A percentile compares a stretch with the other conserved stretches of the same genome.
Conservation (phyloP, 2,329 filamentous ascomycete genomes). For the Aphanoascus verrucosus region DNA sequence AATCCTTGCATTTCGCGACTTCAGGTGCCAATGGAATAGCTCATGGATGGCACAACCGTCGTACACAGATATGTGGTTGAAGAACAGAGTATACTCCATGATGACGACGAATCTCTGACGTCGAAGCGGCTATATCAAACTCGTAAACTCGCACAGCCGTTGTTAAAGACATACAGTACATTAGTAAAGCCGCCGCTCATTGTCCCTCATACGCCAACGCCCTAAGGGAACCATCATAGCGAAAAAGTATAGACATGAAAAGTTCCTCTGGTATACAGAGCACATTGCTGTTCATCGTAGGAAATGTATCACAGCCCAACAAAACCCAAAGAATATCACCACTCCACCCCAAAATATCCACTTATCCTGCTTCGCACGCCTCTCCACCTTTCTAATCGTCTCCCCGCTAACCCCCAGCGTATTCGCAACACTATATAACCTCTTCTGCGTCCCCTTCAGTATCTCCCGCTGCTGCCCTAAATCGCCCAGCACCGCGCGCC, state of each 20-base stretch:
- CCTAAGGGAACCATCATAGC: not conserved
- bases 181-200: not conserved
- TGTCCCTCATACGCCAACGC: not conserved
- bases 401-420: constrained; percentile 88
- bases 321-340: constrained; percentile 78
- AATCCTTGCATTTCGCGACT: not conserved
- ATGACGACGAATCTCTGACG: no score
- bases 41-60: no score
- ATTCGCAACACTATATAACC: constrained; percentile 84
- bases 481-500: constrained; percentile 80
- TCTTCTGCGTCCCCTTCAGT: constrained; percentile 85
- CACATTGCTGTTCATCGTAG: constrained; percentile 46
- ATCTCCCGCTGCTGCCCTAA: constrained; percentile 84
- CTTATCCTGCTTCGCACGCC: constrained; percentile 86
- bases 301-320: constrained; percentile 80
- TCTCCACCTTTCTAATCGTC: constrained; percentile 92
- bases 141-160: no score
- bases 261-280: not conserved
- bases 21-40: not conserved
- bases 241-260: not conserved
- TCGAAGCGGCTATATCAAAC: no score
- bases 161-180: no score
- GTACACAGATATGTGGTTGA: not conserved
- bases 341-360: constrained; percentile 93
- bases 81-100: no score